These are phyloP conservation scores for Carex scoparia DNA, from an alignment of 176 grass and related monocot species.

Conservation along the genomic window DNA sequence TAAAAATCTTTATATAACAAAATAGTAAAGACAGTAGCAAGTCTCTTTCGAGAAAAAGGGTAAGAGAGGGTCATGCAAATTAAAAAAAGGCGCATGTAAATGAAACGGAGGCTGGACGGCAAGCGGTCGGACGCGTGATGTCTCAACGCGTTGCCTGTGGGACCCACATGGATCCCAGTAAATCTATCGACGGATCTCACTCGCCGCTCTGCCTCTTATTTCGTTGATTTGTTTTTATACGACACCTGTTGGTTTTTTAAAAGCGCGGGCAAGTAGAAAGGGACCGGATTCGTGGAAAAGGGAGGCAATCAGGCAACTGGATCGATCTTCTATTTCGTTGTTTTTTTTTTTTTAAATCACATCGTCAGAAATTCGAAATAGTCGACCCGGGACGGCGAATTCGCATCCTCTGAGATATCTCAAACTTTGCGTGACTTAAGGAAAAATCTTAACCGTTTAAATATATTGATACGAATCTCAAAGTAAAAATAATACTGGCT, in stretches of 20 bases:
- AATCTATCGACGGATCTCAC: neutral
- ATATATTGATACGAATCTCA: too few species aligned
- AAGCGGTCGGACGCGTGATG: slow-evolving; percentile 6
- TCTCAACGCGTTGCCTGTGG: neutral
- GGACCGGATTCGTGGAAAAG: neutral
- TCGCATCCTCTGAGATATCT: too few species aligned
- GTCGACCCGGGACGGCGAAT: too few species aligned
- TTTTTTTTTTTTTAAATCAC: too few species aligned
- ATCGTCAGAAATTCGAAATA: too few species aligned
- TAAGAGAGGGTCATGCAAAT: neutral
- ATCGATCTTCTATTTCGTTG: neutral
- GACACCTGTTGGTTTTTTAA: neutral
- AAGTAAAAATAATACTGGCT: too few species aligned
- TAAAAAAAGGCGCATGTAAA: neutral
- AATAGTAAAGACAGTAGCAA: too few species aligned
- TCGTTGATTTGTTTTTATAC: neutral
- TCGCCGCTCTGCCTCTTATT: neutral
- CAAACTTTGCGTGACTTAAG: too few species aligned
- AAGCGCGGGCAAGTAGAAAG: neutral
- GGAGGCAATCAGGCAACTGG: neutral
- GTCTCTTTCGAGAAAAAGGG: neutral
- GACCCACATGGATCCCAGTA: neutral
- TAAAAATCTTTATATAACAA: too few species aligned
- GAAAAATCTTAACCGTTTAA: too few species aligned
- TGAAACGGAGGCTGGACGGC: neutral